These are phyloP conservation scores for Sporisorium iseilematis-ciliati DNA, from an alignment of 1,284 basidiomycete genomes.

Conservation along the genomic window DNA sequence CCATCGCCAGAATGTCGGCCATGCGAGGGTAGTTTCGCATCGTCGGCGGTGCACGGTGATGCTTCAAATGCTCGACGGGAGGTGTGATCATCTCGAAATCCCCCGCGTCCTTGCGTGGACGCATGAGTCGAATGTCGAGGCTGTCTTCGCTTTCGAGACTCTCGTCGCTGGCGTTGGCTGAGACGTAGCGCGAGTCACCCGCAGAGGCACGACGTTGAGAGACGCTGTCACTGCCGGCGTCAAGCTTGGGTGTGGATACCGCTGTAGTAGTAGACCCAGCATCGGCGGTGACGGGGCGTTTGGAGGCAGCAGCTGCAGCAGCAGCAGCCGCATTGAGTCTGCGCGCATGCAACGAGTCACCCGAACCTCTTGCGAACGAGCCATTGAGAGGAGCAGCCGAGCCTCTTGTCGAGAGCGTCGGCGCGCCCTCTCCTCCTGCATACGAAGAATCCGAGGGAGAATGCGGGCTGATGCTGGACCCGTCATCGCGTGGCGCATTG, in stretches of 20 bases:
- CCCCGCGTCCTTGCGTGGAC: slow-evolving; percentile 46
- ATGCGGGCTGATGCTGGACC: slow-evolving; percentile 23
- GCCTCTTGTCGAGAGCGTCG: slow-evolving; percentile 21
- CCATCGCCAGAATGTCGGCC: slow-evolving; percentile 43
- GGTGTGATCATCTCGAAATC: slow-evolving; percentile 62
- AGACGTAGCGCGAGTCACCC: slow-evolving; percentile 21
- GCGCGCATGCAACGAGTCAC: slow-evolving; percentile 13
- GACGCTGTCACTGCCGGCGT: not conserved
- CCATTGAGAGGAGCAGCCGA: slow-evolving; percentile 31
- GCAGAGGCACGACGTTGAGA: slow-evolving; percentile 23
- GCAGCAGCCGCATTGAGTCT: not conserved
- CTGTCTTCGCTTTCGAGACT: slow-evolving; percentile 27
- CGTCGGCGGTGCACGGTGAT: slow-evolving; percentile 22
- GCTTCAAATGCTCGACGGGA: slow-evolving; percentile 59
- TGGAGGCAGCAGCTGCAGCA: not conserved
- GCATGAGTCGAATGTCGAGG: slow-evolving; percentile 26
- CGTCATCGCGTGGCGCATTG: slow-evolving; percentile 20
- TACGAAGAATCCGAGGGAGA: slow-evolving; percentile 30
- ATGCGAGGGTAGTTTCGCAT: slow-evolving; percentile 25
- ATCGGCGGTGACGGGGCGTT: slow-evolving; percentile 23
- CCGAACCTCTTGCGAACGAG: slow-evolving; percentile 23
- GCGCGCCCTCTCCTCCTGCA: slow-evolving; percentile 7
- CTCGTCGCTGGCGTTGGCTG: slow-evolving; percentile 13
- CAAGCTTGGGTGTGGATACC: not conserved
- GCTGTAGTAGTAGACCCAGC: not conserved